Evolutionary conservation across 306 rosid genomes (phyloP).

Genomic region (Coriaria nepalensis): DNA sequence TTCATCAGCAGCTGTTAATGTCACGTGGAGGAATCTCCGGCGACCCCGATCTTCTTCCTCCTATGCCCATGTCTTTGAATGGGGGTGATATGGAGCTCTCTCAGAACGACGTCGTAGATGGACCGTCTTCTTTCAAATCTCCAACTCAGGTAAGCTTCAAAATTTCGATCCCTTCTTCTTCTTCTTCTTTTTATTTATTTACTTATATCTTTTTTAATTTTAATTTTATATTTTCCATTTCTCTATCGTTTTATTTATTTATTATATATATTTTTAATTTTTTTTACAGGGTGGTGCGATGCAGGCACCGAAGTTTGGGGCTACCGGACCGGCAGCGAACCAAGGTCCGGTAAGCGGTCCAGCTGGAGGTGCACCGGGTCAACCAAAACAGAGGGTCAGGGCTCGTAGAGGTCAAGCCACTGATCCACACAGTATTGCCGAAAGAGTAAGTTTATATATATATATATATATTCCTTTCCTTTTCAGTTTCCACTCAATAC

Average conservation of each 20-base stretch:
- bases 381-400: conserved; percentile 79
- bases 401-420: conserved; percentile 98
- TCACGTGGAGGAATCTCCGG: conserved; percentile 16
- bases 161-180: conserved; percentile 18
- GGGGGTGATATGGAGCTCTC: conserved; percentile 37
- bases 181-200: background rate
- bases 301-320: conserved; percentile 40
- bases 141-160: conserved; percentile 33
- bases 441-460: conserved; percentile 42
- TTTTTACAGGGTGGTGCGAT: conserved; percentile 19
- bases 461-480: background rate
- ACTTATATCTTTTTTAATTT: background rate
- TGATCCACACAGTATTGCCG: conserved; percentile 97
- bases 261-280: too few species aligned
- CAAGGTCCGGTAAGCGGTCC: conserved; percentile 36
- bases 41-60: conserved; percentile 25
- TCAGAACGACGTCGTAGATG: conserved; percentile 50
- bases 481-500: background rate
- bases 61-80: conserved; percentile 36
- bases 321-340: conserved; percentile 23
- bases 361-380: conserved; percentile 39
- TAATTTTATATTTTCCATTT: background rate
- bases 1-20: conserved; percentile 67
- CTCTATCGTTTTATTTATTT: background rate
- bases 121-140: conserved; percentile 43